Base-by-base conservation (phyloP, 345 rosid species). In the Mallotus nudiflorus region DNA sequence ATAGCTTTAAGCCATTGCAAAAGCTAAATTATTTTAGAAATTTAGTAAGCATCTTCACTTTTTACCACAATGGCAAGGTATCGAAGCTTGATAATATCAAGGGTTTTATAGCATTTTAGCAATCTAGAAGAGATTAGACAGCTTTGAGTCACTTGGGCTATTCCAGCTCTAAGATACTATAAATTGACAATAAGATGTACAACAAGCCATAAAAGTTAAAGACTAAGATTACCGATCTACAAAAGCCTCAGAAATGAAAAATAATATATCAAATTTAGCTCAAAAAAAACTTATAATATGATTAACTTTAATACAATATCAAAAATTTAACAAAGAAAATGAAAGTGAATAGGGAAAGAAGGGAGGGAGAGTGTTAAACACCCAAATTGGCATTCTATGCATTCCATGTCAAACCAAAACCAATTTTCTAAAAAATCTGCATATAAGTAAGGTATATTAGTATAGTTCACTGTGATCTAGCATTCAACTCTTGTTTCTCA, bases 31-130 rank as follows among this genome's bases (percentile, higher is more conserved):
- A 88, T 71, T 72, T 84, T 68, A 7, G 82, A 66, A 67, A 61
- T 87, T 44, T 78, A 78, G 39, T 25, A 20, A 70, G 89, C 83
- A 69, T 86, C 89, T 49, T 85, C 88, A 59, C 92, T 85, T 73
- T 95, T 96, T 20, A 92, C 63, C 13, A 82, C 98, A 67, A 92
- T 61, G 51, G 96, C 98, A 52, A 88, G 84, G 72, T 78, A 89
- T 44, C 27, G 78, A 54, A 95, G 87, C 82, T 86, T 84, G 67
- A 75, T 79, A 48, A 84, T 40, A 60, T 87, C 29, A 35, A 92
- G 67, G 18, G 78, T 68, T 42, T 71, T 68, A 77, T 89, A 95
- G 45, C 70, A 80, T 69, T 78, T 72, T 27, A 85, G 66, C 28
- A 90, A 10, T 62, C 94, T 92, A 51, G 66, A 70, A 6, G 90